Percentiles rank a stretch among this genome's conserved stretches.
phyloP scores from a whole-genome alignment of 371 early-diverging fungal genomes.

The Sporodiniella umbellata region DNA sequence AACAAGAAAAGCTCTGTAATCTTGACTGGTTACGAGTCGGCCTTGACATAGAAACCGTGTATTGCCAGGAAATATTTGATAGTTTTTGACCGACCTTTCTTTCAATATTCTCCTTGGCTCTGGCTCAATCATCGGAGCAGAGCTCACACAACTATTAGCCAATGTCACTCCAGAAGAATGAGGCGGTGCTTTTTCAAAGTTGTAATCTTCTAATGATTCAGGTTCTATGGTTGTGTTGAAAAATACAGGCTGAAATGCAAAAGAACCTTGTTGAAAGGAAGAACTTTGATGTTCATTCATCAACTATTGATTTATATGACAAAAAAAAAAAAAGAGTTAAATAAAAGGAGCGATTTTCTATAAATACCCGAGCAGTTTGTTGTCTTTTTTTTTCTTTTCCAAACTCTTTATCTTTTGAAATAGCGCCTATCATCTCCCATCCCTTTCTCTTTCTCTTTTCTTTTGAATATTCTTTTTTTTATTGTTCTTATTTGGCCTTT shows the following conservation, averaged over 20 bases:
- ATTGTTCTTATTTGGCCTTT: too few species aligned
- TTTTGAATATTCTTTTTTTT: too few species aligned
- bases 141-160: constrained; percentile 18
- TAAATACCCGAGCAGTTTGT: too few species aligned
- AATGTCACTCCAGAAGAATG: constrained; percentile 20
- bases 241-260: constrained; percentile 12
- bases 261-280: constrained; percentile 12
- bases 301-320: neutral
- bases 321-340: neutral
- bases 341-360: neutral
- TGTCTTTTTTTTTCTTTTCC: too few species aligned
- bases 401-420: too few species aligned
- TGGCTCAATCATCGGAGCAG: constrained; percentile 14
- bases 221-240: constrained; percentile 19
- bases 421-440: neutral
- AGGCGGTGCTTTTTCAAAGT: constrained; percentile 22
- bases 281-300: constrained; percentile 20
- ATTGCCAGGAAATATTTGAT: constrained; percentile 38
- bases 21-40: constrained; percentile 64
- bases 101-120: neutral
- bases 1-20: constrained; percentile 59
- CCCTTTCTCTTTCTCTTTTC: neutral
- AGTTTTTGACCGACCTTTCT: constrained; percentile 16
- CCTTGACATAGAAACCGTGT: constrained; percentile 62
- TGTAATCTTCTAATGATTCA: constrained; percentile 24